These are phyloP conservation scores for Lotus japonicus DNA, from an alignment of 306 rosid species.

Conservation along the genomic window DNA sequence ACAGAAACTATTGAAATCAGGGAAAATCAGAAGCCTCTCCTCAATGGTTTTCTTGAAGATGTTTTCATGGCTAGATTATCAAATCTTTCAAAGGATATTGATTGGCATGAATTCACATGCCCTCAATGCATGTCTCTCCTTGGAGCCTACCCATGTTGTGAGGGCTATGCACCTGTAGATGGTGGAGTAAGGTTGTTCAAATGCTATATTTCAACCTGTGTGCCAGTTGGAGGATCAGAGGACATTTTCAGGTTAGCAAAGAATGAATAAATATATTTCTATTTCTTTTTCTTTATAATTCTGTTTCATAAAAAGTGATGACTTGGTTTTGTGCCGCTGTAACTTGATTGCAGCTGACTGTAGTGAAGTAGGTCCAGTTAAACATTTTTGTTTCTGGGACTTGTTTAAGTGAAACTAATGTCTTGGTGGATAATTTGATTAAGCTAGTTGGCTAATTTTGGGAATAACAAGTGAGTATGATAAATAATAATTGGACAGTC, in stretches of 20 bases:
- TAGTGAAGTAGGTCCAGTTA: background rate
- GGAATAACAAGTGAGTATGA: too few species aligned
- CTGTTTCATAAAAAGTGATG: background rate
- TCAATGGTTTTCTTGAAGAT: conserved; percentile 87
- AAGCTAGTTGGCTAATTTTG: background rate
- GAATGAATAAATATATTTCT: background rate
- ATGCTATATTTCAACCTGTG: conserved; percentile 63
- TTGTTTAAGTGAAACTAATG: background rate
- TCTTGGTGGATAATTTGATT: background rate
- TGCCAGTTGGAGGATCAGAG: conserved; percentile 41
- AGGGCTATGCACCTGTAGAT: conserved; percentile 54
- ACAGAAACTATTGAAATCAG: conserved; percentile 29
- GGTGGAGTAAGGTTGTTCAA: conserved; percentile 84
- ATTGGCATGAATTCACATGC: conserved; percentile 71
- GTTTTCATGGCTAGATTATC: conserved; percentile 82
- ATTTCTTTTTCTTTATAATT: background rate
- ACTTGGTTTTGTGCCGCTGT: conserved; percentile 2
- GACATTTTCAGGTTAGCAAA: conserved; percentile 70
- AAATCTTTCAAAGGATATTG: conserved; percentile 62
- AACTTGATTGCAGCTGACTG: conserved; percentile 6
- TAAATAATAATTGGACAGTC: too few species aligned
- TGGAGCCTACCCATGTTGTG: conserved; percentile 80
- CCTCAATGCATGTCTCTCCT: conserved; percentile 70
- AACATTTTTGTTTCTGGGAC: conserved; percentile 11
- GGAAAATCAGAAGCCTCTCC: conserved; percentile 52